Percentiles rank a stretch among this genome's conserved stretches.
Evolutionary conservation across 805 yeast species (phyloP).

Genomic region (Yamadazyma tumulicola): DNA sequence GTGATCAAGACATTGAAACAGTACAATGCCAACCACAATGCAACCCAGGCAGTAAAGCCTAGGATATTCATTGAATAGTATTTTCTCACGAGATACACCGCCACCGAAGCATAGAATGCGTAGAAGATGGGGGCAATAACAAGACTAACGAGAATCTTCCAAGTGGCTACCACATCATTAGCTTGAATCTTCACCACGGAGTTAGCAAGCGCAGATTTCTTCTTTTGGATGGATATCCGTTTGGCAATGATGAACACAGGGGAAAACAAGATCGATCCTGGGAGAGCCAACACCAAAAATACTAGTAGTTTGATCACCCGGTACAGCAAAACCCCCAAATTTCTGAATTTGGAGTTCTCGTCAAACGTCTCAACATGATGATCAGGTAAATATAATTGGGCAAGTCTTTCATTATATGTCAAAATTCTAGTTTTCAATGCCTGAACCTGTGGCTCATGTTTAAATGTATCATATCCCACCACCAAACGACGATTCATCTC

Average conservation of each 20-base stretch:
- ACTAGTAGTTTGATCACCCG: slow-evolving; percentile 56
- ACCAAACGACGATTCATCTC: slow-evolving; percentile 90
- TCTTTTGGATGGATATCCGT: slow-evolving; percentile 67
- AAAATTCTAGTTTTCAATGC: slow-evolving; percentile 60
- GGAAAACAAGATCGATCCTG: slow-evolving; percentile 83
- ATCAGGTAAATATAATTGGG: slow-evolving; percentile 50
- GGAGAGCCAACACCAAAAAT: slow-evolving; percentile 65
- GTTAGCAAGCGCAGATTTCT: slow-evolving; percentile 72
- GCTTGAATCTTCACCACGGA: slow-evolving; percentile 91
- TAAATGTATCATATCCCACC: slow-evolving; percentile 71
- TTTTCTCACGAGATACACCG: slow-evolving; percentile 12
- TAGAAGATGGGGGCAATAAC: slow-evolving; percentile 87
- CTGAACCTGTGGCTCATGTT: slow-evolving; percentile 65
- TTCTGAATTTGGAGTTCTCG: slow-evolving; percentile 43
- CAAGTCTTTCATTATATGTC: slow-evolving; percentile 60
- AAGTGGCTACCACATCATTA: slow-evolving; percentile 91
- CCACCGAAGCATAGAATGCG: slow-evolving; percentile 66
- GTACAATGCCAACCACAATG: slow-evolving; percentile 48
- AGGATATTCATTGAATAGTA: background rate
- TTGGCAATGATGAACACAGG: slow-evolving; percentile 85
- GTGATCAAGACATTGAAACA: slow-evolving; percentile 69
- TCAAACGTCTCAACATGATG: slow-evolving; percentile 58
- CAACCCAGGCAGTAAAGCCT: slow-evolving; percentile 6
- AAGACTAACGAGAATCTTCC: slow-evolving; percentile 90
- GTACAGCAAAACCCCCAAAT: slow-evolving; percentile 49